Base-by-base conservation (phyloP, 805 yeast species). In the Nakazawaea wickerhamii region DNA sequence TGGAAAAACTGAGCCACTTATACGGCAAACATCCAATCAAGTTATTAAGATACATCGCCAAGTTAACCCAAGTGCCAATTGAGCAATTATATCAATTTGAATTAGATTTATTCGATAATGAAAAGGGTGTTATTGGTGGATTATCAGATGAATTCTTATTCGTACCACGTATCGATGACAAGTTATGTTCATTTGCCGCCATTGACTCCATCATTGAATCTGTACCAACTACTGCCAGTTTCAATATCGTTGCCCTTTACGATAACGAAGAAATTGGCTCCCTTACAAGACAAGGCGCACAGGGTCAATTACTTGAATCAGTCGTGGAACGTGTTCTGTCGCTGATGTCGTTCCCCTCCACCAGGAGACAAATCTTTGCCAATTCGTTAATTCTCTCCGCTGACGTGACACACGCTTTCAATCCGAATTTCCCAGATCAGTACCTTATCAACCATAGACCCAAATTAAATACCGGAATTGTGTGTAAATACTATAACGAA, bases 241-340 rank as follows among this genome's bases (percentile, higher is more conserved):
- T 80, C 53, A 68, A 76, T 27, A 60, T 80, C 42, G 87, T 82
- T 1, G 81, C 82, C 2, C 65, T 84, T 49, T 83, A 75, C 52
- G 93, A 85, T 55, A 78, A 83, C 57, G 96, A 87, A 63, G 96
- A 87, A 64, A 74, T 87, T 45, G 95, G 95, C 8, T 81, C 90
- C 9, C 71, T 78, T 26, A 71, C 87, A 4, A 75, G 91, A 60
- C 86, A 81, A 52, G 95, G 96, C 52, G 89, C 89, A 36, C 77
- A 76, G 53, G 91, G 95, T 49, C 86, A 85, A 23, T 61, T 85
- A 38, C 61, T 84, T 40, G 89, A 85, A 58, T 57, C 76, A 44
- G 71, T 75, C 13, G 70, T 85, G n/a, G 68, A 70, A 27, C 75
- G 93, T 47, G 75, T 72, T 21, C 53, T 73, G 20, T 15, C 10